phyloP scores from a whole-genome alignment of 208 protist species.

The Acanthamoeba triangularis region DNA sequence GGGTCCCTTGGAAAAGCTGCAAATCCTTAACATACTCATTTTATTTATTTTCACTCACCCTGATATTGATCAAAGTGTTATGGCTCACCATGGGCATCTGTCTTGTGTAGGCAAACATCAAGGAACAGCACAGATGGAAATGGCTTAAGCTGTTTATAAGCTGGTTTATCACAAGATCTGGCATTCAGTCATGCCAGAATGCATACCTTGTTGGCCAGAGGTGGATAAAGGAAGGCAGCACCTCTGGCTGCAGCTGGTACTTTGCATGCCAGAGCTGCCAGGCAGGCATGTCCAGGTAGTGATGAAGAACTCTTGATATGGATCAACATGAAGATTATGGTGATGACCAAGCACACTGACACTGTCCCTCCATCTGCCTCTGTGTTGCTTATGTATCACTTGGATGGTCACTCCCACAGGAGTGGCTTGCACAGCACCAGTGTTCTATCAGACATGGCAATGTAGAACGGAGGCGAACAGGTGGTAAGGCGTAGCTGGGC shows the following conservation, averaged over 20 bases:
- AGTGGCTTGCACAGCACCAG: too few species aligned
- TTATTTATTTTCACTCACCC: background rate
- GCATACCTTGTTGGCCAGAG: constrained; percentile 78
- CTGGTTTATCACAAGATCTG: constrained; percentile 39
- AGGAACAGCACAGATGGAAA: constrained; percentile 4
- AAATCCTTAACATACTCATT: constrained; percentile 73
- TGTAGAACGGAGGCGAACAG: too few species aligned
- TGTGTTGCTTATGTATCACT: too few species aligned
- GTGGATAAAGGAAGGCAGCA: constrained; percentile 83
- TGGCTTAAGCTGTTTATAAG: constrained; percentile 37
- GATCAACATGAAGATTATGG: too few species aligned
- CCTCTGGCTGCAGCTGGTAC: constrained; percentile 73
- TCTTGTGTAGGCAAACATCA: constrained; percentile 38
- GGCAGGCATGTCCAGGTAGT: constrained; percentile 19
- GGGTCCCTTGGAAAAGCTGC: constrained; percentile 79
- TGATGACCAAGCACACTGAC: too few species aligned
- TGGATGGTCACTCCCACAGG: too few species aligned
- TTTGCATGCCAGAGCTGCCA: constrained; percentile 83
- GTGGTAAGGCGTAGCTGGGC: too few species aligned
- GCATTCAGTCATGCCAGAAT: constrained; percentile 3
- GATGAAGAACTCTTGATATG: constrained; percentile 91
- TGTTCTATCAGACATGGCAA: too few species aligned
- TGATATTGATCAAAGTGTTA: background rate
- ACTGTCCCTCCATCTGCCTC: too few species aligned
- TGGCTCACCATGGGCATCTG: background rate